A percentile compares a stretch with the other conserved stretches of the same genome.
Conservation (phyloP, 148 eudicot species). For the Vaccinium vitisidaea region DNA sequence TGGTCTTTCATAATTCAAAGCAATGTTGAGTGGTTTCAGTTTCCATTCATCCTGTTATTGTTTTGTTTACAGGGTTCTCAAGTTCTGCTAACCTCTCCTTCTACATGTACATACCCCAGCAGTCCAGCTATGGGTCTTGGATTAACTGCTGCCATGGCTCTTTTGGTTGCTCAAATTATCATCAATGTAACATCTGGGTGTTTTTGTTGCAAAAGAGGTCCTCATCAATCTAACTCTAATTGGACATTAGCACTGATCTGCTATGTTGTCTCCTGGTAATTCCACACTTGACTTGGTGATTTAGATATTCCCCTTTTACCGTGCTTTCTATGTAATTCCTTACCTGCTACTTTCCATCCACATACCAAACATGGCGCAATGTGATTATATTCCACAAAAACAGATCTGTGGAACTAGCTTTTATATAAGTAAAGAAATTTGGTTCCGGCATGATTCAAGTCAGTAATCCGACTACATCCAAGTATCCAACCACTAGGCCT, state of each 20-base stretch:
- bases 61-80: constrained; percentile 49
- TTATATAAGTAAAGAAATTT: neutral
- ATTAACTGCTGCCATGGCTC: constrained; percentile 58
- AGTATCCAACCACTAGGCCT: too few species aligned
- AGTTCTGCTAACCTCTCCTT: constrained; percentile 38
- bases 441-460: neutral
- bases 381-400: neutral
- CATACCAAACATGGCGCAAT: neutral
- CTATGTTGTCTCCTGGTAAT: constrained; percentile 81
- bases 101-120: constrained; percentile 64
- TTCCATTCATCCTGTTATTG: neutral
- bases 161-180: constrained; percentile 64
- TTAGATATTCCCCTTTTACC: neutral
- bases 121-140: constrained; percentile 83
- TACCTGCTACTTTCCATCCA: neutral
- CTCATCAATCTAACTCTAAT: constrained; percentile 41
- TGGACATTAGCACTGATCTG: constrained; percentile 66
- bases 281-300: neutral
- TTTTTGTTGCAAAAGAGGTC: constrained; percentile 64
- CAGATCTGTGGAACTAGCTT: neutral
- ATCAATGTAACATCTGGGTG: constrained; percentile 69
- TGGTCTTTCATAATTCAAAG: neutral
- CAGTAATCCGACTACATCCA: too few species aligned
- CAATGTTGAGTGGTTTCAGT: neutral
- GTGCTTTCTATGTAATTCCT: neutral